Base-by-base conservation (phyloP, 2,329 filamentous ascomycete species). In the Zymoseptoria pseudotritici region DNA sequence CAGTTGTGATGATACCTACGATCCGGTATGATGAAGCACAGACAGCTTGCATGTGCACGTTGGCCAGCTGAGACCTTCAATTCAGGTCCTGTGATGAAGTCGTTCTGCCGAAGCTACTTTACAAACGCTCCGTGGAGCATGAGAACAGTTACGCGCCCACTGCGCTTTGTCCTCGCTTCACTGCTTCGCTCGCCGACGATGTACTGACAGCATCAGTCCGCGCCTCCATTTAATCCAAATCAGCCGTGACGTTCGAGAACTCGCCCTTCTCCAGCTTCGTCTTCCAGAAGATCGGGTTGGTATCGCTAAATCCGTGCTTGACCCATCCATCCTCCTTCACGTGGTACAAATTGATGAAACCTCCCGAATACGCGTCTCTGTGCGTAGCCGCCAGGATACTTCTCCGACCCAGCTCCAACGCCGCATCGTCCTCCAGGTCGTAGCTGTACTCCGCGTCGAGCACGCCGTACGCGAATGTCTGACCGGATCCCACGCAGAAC, bases 211-310 rank as follows among this genome's bases (percentile, higher is more conserved):
- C 13, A n/a, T 53, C 52, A 19, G 13, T 53, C 52, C 21, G n/a
- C 52, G 31, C 42, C 24, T 53, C 42, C 24, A n/a, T 58, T 55
- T 65, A 70, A 3, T 68, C 65, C 73, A 95, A 75, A 71, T 86
- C 80, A 70, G 88, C 90, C 60, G 90, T 95, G 57, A 97, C 92
- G 75, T 97, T 97, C 65, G 88, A 93, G 77, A 99, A 99, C 81
- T 99, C 94, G 76, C 92, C 92, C 85, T 96, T 96, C 76, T 96
- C 89, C 72, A 99, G 79, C 86, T 99, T 99, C 55, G 92, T 97
- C 83, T 96, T 89, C 94, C 94, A 99, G 87, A 99, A 99, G 74
- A 97, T 96, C 52, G 93, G 93, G 82, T 97, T 97, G 69, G 93
- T 97, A 77, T 99, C 94, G 68, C 82, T 91, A 83, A 99, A 99